phyloP scores from a whole-genome alignment of 441 rosid genomes.

The Adansonia madagascariensis region DNA sequence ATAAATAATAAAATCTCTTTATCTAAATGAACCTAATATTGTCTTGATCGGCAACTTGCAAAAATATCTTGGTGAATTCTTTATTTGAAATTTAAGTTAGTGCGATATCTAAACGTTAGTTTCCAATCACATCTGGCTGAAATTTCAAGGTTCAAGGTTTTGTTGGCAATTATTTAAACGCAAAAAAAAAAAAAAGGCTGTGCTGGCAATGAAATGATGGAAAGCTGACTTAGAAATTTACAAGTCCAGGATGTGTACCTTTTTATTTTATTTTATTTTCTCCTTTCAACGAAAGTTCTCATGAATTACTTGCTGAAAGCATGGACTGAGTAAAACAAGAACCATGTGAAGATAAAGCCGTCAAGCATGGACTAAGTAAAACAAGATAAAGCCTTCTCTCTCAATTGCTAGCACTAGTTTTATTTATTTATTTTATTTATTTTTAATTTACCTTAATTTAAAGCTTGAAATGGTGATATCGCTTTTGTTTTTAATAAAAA shows the following conservation, averaged over 20 bases:
- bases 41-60: neutral
- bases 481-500: too few species aligned
- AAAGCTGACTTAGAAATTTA: neutral
- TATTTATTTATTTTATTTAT: too few species aligned
- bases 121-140: neutral
- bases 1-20: too few species aligned
- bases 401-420: too few species aligned
- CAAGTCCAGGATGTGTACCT: neutral
- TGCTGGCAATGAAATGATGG: neutral
- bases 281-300: neutral
- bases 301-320: neutral
- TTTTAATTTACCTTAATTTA: too few species aligned
- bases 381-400: too few species aligned
- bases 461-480: too few species aligned
- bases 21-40: too few species aligned
- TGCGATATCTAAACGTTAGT: neutral
- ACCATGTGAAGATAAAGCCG: neutral
- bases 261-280: too few species aligned
- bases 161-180: neutral
- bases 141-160: neutral
- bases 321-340: neutral
- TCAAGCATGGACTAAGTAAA: too few species aligned
- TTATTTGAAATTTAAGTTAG: neutral
- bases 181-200: too few species aligned
- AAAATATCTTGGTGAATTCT: neutral